A percentile compares a stretch with the other conserved stretches of the same genome.
phyloP scores from a whole-genome alignment of 2,329 filamentous ascomycete species.

The Chalaropsis thielavioides region DNA sequence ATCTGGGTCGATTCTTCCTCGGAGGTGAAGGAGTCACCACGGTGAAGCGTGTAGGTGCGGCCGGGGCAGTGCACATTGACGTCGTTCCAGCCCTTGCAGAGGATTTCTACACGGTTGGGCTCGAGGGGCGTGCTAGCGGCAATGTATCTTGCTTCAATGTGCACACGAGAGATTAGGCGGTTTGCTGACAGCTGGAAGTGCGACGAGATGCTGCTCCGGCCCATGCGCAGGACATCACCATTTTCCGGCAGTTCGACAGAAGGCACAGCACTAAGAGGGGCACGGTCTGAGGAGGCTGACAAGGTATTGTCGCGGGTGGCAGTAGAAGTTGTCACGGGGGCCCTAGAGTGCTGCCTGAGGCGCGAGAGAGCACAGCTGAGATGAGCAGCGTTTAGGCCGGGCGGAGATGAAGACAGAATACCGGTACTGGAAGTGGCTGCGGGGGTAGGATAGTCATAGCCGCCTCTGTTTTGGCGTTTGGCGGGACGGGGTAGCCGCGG shows the following conservation, averaged over 20 bases:
- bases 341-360: constrained; percentile 17
- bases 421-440: constrained; percentile 87
- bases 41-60: constrained; percentile 68
- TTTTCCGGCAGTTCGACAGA: constrained; percentile 65
- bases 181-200: constrained; percentile 88
- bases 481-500: constrained; percentile 52
- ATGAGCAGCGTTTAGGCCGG: constrained; percentile 27
- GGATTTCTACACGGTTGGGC: constrained; percentile 67
- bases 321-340: background rate
- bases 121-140: constrained; percentile 52
- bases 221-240: constrained; percentile 73
- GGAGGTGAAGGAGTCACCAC: constrained; percentile 79
- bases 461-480: constrained; percentile 45
- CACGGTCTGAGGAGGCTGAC: constrained; percentile 42
- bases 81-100: constrained; percentile 93
- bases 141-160: constrained; percentile 77
- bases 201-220: constrained; percentile 87
- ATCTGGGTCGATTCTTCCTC: constrained; percentile 80
- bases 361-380: constrained; percentile 27
- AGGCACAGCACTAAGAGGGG: constrained; percentile 71
- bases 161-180: constrained; percentile 81
- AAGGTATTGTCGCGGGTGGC: background rate
- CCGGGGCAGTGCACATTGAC: constrained; percentile 85
- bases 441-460: constrained; percentile 68
- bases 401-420: constrained; percentile 76